These are phyloP conservation scores for Ramichloridium luteum DNA, from an alignment of 2,329 filamentous ascomycete genomes.

Conservation along the genomic window DNA sequence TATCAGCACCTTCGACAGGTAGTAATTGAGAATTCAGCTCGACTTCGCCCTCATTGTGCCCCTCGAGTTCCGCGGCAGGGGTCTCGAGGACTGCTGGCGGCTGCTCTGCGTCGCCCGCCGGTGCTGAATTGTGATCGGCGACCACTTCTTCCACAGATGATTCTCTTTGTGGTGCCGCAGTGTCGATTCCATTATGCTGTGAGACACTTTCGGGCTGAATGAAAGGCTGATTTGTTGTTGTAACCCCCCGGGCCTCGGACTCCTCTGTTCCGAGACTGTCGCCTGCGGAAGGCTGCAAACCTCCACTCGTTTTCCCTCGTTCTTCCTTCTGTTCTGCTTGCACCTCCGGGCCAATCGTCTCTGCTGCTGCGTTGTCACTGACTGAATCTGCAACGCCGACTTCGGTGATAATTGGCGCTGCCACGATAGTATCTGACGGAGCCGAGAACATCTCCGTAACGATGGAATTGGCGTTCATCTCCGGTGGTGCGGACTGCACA, in stretches of 20 bases:
- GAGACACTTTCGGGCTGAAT: not conserved
- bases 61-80: not conserved
- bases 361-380: not conserved
- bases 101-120: not conserved
- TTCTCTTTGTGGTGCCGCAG: too few relatives aligned
- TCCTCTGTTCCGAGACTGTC: not conserved
- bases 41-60: not conserved
- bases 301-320: too few relatives aligned
- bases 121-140: not conserved
- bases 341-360: not conserved
- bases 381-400: constrained; percentile 1
- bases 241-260: not conserved
- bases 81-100: not conserved
- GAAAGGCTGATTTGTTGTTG: not conserved
- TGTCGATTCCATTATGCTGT: not conserved
- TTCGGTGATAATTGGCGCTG: constrained; percentile 3
- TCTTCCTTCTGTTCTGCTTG: not conserved
- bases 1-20: not conserved
- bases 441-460: too few relatives aligned
- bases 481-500: constrained; percentile 2
- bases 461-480: too few relatives aligned
- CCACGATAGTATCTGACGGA: too few relatives aligned
- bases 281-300: too few relatives aligned
- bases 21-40: not conserved
- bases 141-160: not conserved